Conservation (phyloP, 2,329 filamentous ascomycete species). For the Hypocrella siamensis region DNA sequence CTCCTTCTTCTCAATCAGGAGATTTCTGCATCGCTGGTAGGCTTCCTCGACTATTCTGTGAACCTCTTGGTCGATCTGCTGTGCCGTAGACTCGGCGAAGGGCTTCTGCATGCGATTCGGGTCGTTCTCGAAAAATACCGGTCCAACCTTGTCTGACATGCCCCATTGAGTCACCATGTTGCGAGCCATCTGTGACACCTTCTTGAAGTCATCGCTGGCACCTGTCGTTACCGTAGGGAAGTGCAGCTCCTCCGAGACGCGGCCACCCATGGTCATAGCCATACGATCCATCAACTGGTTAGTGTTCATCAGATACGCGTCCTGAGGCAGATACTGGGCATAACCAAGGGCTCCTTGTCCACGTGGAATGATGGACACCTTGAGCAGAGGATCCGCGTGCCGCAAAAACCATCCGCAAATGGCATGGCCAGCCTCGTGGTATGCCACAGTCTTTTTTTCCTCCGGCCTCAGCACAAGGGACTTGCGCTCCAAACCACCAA, state of each 20-base stretch:
- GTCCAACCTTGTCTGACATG: slow-evolving; percentile 90
- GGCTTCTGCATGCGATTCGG: slow-evolving; percentile 80
- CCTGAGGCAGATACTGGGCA: slow-evolving; percentile 88
- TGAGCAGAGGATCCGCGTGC: slow-evolving; percentile 90
- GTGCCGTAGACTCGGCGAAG: slow-evolving; percentile 86
- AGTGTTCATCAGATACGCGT: slow-evolving; percentile 90
- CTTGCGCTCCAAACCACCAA: slow-evolving; percentile 94
- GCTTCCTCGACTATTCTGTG: slow-evolving; percentile 82
- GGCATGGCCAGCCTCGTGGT: slow-evolving; percentile 95
- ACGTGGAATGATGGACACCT: slow-evolving; percentile 96
- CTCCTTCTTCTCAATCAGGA: slow-evolving; percentile 71
- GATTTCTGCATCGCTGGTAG: slow-evolving; percentile 75
- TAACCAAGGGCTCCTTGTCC: slow-evolving; percentile 89
- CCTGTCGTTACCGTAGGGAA: slow-evolving; percentile 94
- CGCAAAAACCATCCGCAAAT: slow-evolving; percentile 98
- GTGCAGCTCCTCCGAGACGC: slow-evolving; percentile 89
- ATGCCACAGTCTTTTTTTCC: slow-evolving; percentile 92
- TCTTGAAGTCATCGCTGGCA: slow-evolving; percentile 94
- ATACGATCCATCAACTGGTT: slow-evolving; percentile 97
- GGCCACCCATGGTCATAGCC: slow-evolving; percentile 96
- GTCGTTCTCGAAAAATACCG: slow-evolving; percentile 77
- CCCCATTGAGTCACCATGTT: slow-evolving; percentile 99
- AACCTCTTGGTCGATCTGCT: slow-evolving; percentile 83
- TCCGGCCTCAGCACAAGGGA: slow-evolving; percentile 83
- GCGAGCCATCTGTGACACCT: slow-evolving; percentile 89